Conservation (phyloP, 306 rosid genomes). For the Pterocarpus macrocarpus region DNA sequence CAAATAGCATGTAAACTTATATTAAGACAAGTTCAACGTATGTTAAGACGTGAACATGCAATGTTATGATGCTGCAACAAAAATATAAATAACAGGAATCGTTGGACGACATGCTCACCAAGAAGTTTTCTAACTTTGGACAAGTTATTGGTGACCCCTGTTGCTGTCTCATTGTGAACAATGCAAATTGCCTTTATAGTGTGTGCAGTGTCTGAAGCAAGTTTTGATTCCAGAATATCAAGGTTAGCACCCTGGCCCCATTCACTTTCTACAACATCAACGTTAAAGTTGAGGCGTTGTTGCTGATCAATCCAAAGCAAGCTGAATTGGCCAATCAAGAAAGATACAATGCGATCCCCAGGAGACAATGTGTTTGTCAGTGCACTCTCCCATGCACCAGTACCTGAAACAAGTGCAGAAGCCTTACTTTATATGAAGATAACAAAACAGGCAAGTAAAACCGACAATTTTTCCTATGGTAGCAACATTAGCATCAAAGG, state of each 20-base stretch:
- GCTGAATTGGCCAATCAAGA: constrained; percentile 97
- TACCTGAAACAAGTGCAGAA: constrained; percentile 65
- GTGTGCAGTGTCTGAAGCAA: constrained; percentile 80
- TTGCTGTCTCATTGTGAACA: constrained; percentile 98
- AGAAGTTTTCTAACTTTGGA: constrained; percentile 81
- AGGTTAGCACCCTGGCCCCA: constrained; percentile 98
- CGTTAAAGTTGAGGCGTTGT: constrained; percentile 92
- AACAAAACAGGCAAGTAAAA: not conserved
- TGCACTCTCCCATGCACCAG: constrained; percentile 99
- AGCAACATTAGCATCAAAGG: constrained; percentile 9
- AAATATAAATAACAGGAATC: not conserved
- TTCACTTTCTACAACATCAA: constrained; percentile 94
- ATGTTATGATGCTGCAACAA: not conserved
- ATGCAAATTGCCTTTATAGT: constrained; percentile 95
- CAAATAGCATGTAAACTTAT: not conserved
- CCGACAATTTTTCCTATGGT: constrained; percentile 2
- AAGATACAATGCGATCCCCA: constrained; percentile 87
- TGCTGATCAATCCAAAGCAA: constrained; percentile 99
- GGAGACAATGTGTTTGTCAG: constrained; percentile 98
- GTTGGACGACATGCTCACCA: constrained; percentile 60
- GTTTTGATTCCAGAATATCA: constrained; percentile 82
- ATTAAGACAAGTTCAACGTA: not conserved
- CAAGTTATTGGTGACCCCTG: constrained; percentile 94
- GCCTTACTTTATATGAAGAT: constrained; percentile 14
- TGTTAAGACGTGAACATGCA: not conserved